phyloP scores from a whole-genome alignment of 192 early-diverging fungal genomes.

The Backusella psychrophila region DNA sequence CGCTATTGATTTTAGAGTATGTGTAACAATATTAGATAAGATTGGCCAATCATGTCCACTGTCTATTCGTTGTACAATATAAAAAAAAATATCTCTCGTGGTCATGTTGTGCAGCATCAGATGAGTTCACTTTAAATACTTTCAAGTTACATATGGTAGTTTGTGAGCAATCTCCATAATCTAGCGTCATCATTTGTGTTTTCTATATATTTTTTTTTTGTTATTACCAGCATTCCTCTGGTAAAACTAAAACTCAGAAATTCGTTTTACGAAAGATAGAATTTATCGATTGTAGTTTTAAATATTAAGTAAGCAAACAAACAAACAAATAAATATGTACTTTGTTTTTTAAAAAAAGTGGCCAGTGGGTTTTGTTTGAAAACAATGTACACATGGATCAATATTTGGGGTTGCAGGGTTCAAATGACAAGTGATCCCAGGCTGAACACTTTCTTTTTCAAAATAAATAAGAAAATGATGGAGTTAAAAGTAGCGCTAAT shows the following conservation, averaged over 20 bases:
- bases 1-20: background rate
- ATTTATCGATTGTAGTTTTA: background rate
- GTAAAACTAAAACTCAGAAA: conserved; percentile 1
- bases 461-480: background rate
- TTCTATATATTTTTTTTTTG: background rate
- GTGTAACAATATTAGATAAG: background rate
- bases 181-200: background rate
- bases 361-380: background rate
- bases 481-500: background rate
- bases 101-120: conserved; percentile 7
- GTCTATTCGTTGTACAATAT: background rate
- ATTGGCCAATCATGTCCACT: background rate
- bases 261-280: background rate
- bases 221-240: background rate
- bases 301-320: conserved; percentile 1
- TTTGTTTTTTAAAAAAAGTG: background rate
- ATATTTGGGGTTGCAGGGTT: conserved; percentile 1
- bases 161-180: background rate
- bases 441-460: background rate
- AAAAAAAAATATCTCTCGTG: background rate
- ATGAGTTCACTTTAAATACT: background rate
- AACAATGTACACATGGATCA: background rate
- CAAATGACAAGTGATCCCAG: background rate
- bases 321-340: background rate
- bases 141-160: background rate